A percentile compares a stretch with the other conserved stretches of the same genome.
These are phyloP conservation scores for Chionographis japonica DNA, from an alignment of 106 monocot species.

Conservation along the genomic window DNA sequence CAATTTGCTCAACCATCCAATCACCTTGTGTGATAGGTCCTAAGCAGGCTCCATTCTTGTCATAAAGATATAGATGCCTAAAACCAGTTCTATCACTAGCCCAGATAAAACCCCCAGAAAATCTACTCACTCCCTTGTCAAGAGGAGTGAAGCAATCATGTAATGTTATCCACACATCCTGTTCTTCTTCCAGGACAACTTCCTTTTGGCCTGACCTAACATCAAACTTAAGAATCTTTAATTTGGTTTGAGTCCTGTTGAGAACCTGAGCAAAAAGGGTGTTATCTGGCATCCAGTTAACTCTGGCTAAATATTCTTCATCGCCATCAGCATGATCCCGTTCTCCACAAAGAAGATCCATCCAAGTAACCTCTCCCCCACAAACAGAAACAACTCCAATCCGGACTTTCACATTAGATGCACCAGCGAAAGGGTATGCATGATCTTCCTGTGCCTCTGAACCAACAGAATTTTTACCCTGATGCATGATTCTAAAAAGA, in stretches of 20 bases:
- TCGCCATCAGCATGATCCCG: constrained; percentile 18
- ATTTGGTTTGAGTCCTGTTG: constrained; percentile 71
- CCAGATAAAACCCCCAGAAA: constrained; percentile 78
- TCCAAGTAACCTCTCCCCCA: constrained; percentile 65
- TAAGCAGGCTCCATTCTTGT: constrained; percentile 61
- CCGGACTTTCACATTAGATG: constrained; percentile 76
- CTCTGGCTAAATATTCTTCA: constrained; percentile 93
- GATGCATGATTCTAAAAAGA: constrained; percentile 97
- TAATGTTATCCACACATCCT: constrained; percentile 71
- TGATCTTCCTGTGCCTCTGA: constrained; percentile 93
- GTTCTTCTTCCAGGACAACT: constrained; percentile 63
- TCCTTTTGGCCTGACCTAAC: constrained; percentile 60
- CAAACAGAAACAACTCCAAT: constrained; percentile 60
- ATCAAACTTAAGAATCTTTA: constrained; percentile 75
- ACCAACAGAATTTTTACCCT: constrained; percentile 80
- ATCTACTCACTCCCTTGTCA: constrained; percentile 51
- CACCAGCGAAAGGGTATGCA: constrained; percentile 93
- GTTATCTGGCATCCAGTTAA: constrained; percentile 85
- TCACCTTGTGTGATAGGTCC: constrained; percentile 91
- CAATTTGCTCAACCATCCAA: constrained; percentile 97
- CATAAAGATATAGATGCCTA: constrained; percentile 92
- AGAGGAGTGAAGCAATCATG: constrained; percentile 94
- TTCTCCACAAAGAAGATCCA: constrained; percentile 87
- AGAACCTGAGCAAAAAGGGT: constrained; percentile 73
- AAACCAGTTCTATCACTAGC: constrained; percentile 95